Evolutionary conservation across 441 rosid species (phyloP).

Genomic region (Aleurites moluccanus): DNA sequence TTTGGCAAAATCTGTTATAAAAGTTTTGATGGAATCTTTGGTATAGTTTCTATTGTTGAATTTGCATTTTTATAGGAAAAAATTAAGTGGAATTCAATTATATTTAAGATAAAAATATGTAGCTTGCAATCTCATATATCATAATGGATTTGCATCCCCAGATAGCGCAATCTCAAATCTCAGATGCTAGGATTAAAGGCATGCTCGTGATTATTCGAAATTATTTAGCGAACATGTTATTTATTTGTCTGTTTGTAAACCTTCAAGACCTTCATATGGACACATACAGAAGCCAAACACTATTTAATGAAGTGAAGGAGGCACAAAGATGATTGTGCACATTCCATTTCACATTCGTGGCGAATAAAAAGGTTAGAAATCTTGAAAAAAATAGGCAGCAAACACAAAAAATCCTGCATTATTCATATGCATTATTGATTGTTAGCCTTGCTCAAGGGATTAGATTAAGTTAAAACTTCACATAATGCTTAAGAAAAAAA

Average conservation of each 20-base stretch:
- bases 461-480: no score
- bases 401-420: background rate
- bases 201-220: conserved; percentile 87
- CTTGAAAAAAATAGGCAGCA: background rate
- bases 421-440: no score
- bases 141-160: conserved; percentile 29
- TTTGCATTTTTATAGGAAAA: background rate
- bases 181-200: conserved; percentile 82
- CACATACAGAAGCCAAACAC: conserved; percentile 55
- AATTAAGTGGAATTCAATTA: background rate
- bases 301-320: conserved; percentile 81
- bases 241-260: conserved; percentile 71
- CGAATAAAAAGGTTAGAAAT: conserved; percentile 67
- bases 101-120: background rate
- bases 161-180: conserved; percentile 87
- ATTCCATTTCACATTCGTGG: conserved; percentile 86
- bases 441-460: no score
- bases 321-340: conserved; percentile 64
- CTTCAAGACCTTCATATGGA: conserved; percentile 53
- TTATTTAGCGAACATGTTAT: conserved; percentile 84
- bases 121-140: background rate
- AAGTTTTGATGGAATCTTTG: background rate
- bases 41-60: background rate
- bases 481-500: no score
- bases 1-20: conserved; percentile 68